A percentile compares a stretch with the other conserved stretches of the same genome.
Conservation (phyloP, 108 stramenopile species). For the Conticribra weissflogii region DNA sequence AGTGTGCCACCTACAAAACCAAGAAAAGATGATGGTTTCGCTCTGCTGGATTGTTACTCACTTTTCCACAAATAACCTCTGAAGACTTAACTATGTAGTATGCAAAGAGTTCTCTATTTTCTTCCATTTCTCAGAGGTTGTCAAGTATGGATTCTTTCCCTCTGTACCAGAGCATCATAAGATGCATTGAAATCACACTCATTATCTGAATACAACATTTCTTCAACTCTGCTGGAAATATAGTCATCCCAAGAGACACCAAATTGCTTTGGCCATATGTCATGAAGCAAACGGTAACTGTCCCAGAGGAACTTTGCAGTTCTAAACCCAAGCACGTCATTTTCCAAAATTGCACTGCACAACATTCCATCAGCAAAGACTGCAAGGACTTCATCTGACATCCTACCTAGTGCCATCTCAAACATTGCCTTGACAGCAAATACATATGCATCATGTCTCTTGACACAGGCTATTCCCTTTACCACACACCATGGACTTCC, state of each 20-base stretch:
- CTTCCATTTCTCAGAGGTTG: not conserved
- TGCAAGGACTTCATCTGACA: not conserved
- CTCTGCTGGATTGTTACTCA: not conserved
- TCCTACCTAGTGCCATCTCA: not conserved
- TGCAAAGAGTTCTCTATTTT: not conserved
- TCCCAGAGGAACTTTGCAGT: not conserved
- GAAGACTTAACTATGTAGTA: not conserved
- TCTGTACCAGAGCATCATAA: not conserved
- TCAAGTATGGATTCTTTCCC: not conserved
- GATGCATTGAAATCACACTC: not conserved
- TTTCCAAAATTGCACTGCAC: not conserved
- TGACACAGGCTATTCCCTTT: not conserved
- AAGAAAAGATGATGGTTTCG: not conserved
- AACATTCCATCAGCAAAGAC: not conserved
- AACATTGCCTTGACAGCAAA: too few species aligned
- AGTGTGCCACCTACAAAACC: not conserved
- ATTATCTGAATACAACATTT: not conserved
- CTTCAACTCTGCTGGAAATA: not conserved
- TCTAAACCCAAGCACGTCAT: not conserved
- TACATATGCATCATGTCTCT: too few species aligned
- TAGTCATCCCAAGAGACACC: not conserved
- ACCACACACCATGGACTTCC: not conserved
- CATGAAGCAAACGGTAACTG: not conserved
- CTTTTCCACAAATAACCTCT: not conserved
- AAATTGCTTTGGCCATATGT: not conserved